These are phyloP conservation scores for Dalbergia cultrata DNA, from an alignment of 306 rosid species.

Conservation along the genomic window DNA sequence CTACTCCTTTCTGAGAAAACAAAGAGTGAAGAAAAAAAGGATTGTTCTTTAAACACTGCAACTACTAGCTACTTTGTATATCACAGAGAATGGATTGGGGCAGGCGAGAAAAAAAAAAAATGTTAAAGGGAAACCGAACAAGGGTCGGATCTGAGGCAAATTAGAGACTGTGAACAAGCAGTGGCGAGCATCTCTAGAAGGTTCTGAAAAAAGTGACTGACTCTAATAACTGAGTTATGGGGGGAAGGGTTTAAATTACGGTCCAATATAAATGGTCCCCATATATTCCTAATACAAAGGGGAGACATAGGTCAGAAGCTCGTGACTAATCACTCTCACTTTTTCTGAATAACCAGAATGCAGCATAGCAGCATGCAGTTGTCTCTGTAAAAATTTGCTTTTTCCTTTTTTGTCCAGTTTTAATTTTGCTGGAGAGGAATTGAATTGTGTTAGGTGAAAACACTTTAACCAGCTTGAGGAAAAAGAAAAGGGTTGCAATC, in stretches of 20 bases:
- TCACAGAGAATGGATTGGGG: neutral
- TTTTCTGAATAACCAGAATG: slow-evolving; percentile 45
- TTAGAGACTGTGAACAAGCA: slow-evolving; percentile 44
- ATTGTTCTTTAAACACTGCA: slow-evolving; percentile 6
- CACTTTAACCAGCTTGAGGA: neutral
- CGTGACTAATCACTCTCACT: slow-evolving; percentile 56
- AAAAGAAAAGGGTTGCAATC: too few species aligned
- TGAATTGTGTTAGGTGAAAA: neutral
- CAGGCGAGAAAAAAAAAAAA: slow-evolving; percentile 23
- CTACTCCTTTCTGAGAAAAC: slow-evolving; percentile 24
- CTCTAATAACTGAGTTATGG: neutral
- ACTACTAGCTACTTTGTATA: neutral
- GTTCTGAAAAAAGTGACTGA: slow-evolving; percentile 39
- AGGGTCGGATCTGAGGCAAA: slow-evolving; percentile 37
- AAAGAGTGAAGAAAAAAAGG: slow-evolving; percentile 6
- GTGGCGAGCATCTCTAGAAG: slow-evolving; percentile 52
- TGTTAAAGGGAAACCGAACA: slow-evolving; percentile 16
- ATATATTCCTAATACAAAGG: slow-evolving; percentile 47
- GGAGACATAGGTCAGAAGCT: slow-evolving; percentile 43
- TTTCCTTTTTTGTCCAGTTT: neutral
- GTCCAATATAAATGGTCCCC: slow-evolving; percentile 68
- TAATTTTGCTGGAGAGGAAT: neutral
- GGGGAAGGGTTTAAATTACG: slow-evolving; percentile 1
- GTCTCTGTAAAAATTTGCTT: slow-evolving; percentile 8
- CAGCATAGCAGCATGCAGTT: neutral